These are phyloP conservation scores for Amanita pseudoporphyria DNA, from an alignment of 768 basidiomycete species.

Conservation along the genomic window DNA sequence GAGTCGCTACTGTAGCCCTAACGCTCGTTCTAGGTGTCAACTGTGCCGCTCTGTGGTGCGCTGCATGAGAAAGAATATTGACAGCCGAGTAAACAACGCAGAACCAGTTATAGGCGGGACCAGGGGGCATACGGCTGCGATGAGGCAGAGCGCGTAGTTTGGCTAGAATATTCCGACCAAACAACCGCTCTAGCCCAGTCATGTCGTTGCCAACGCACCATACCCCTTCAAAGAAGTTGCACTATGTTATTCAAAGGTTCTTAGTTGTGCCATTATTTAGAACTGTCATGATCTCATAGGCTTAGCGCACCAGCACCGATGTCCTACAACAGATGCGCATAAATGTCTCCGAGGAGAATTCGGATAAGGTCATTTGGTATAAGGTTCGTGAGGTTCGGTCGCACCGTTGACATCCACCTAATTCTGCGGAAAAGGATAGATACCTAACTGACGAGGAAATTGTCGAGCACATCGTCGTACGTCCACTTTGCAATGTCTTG, in stretches of 20 bases:
- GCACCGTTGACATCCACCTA: constrained; percentile 4
- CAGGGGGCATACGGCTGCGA: constrained; percentile 68
- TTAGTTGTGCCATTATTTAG: neutral
- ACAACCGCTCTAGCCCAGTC: neutral
- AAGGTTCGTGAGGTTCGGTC: constrained; percentile 36
- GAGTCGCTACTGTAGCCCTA: constrained; percentile 7
- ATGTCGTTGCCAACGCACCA: neutral
- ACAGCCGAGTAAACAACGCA: constrained; percentile 53
- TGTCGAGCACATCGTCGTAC: constrained; percentile 61
- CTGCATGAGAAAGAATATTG: constrained; percentile 56
- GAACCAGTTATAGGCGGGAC: constrained; percentile 62
- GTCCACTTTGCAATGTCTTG: constrained; percentile 16
- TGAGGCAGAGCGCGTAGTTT: neutral
- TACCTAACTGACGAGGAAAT: constrained; percentile 68
- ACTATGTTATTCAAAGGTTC: constrained; percentile 26
- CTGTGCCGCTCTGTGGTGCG: constrained; percentile 43
- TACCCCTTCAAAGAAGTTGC: constrained; percentile 4
- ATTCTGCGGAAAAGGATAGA: constrained; percentile 48
- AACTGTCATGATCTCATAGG: neutral
- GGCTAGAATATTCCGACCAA: neutral
- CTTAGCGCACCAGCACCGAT: constrained; percentile 47
- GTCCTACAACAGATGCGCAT: constrained; percentile 62
- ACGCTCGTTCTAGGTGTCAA: constrained; percentile 14
- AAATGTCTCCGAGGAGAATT: constrained; percentile 49
- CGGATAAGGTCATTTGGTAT: constrained; percentile 58